Conservation (phyloP, 306 rosid genomes). For the cucumber (Cucumis sativus) region DNA sequence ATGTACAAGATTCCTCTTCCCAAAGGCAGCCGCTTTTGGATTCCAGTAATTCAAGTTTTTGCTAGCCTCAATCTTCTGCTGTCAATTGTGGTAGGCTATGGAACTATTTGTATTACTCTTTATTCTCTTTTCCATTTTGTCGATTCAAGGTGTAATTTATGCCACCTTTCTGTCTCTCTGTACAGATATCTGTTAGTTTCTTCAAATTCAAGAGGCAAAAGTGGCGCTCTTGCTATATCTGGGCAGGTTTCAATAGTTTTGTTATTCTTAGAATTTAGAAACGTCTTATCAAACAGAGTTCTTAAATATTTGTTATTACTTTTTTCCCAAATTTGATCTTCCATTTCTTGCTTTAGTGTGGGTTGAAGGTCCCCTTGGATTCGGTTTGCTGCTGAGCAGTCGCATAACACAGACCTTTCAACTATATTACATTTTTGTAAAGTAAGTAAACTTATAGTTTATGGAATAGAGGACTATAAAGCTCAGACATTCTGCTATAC, state of each 20-base stretch:
- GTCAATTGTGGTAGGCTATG: constrained; percentile 50
- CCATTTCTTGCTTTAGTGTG: constrained; percentile 51
- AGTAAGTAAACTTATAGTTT: constrained; percentile 34
- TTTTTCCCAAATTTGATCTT: constrained; percentile 5
- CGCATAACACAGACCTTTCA: constrained; percentile 78
- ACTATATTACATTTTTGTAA: constrained; percentile 70
- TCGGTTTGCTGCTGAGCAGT: constrained; percentile 79
- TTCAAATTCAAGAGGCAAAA: constrained; percentile 50
- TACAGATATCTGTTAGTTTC: constrained; percentile 44
- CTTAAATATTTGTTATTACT: neutral
- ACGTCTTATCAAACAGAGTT: neutral
- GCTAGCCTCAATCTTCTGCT: constrained; percentile 81
- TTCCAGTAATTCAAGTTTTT: constrained; percentile 77
- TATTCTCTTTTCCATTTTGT: neutral
- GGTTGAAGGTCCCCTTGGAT: constrained; percentile 88
- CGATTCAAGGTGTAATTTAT: neutral
- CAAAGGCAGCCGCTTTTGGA: constrained; percentile 86
- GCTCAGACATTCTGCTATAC: constrained; percentile 5
- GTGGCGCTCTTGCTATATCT: constrained; percentile 81
- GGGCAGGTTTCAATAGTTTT: constrained; percentile 62
- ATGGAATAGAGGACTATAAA: neutral
- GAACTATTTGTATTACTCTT: neutral
- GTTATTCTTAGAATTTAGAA: neutral
- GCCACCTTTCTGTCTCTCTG: neutral
- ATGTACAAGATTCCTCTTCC: constrained; percentile 72